Percentiles rank a stretch among this genome's conserved stretches.
phyloP scores from a whole-genome alignment of 2,329 filamentous ascomycete genomes.

The Aspergillus ruber region DNA sequence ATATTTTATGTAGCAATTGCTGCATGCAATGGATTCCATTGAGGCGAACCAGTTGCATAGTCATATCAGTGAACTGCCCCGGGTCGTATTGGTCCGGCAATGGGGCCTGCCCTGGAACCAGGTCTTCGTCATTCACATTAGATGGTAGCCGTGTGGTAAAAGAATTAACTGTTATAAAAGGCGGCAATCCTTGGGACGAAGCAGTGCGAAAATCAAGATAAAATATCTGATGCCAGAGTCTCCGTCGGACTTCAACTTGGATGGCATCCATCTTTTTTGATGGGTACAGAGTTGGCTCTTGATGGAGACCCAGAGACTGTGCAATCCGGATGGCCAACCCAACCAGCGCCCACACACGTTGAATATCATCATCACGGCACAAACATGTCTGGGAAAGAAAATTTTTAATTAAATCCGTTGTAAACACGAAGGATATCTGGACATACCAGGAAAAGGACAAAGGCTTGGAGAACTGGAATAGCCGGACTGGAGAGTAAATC shows the following conservation, averaged over 20 bases:
- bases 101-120: background rate
- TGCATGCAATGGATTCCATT: background rate
- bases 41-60: background rate
- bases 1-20: background rate
- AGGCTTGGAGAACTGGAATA: background rate
- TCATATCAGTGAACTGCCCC: background rate
- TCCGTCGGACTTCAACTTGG: background rate
- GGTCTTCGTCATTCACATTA: background rate
- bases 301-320: background rate
- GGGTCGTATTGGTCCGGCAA: background rate
- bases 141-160: background rate
- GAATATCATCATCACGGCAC: background rate
- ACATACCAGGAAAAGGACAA: background rate
- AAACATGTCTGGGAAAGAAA: background rate
- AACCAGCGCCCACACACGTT: background rate
- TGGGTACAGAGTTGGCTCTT: background rate
- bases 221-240: background rate
- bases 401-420: background rate
- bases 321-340: background rate
- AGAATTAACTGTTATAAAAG: background rate
- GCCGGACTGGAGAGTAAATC: background rate
- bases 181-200: background rate
- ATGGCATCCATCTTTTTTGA: background rate
- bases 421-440: background rate
- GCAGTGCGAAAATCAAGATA: background rate